phyloP scores from a whole-genome alignment of 2,329 filamentous ascomycete species.

The Tetracladium maxilliforme region DNA sequence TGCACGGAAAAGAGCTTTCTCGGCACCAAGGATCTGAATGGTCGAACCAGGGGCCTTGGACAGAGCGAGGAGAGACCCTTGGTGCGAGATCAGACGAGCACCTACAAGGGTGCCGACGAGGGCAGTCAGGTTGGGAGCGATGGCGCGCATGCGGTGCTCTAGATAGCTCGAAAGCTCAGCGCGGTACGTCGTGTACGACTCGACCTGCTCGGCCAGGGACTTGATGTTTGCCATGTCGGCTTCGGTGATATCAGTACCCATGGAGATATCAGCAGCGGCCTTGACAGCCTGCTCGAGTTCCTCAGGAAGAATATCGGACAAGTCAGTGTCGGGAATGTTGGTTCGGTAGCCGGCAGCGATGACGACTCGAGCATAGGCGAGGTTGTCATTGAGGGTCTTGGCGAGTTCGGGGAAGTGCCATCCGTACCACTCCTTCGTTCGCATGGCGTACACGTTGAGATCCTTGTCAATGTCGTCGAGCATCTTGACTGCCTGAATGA shows the following conservation, averaged over 20 bases:
- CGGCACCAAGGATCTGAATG: conserved; percentile 93
- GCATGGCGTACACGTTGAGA: conserved; percentile 96
- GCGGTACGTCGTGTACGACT: conserved; percentile 83
- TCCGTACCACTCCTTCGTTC: conserved; percentile 99
- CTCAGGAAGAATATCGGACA: conserved; percentile 85
- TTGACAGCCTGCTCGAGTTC: conserved; percentile 89
- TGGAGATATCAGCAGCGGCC: conserved; percentile 87
- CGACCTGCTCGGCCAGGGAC: conserved; percentile 82
- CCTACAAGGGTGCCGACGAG: conserved; percentile 89
- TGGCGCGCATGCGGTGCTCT: conserved; percentile 85
- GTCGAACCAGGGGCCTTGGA: conserved; percentile 92
- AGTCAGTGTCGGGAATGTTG: conserved; percentile 60
- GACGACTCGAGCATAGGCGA: conserved; percentile 83
- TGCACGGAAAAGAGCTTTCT: conserved; percentile 96
- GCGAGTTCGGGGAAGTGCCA: conserved; percentile 99
- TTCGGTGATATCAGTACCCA: conserved; percentile 93
- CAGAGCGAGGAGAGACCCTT: conserved; percentile 85
- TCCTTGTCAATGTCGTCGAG: conserved; percentile 98
- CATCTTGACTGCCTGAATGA: conserved; percentile 88
- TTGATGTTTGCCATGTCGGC: conserved; percentile 91
- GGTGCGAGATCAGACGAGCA: conserved; percentile 85
- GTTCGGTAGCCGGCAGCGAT: conserved; percentile 79
- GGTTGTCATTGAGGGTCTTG: conserved; percentile 93
- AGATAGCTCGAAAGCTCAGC: conserved; percentile 79
- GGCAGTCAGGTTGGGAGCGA: conserved; percentile 88